Conservation (phyloP, 2,329 filamentous ascomycete genomes). For the Magnaporthiopsis incrustans region DNA sequence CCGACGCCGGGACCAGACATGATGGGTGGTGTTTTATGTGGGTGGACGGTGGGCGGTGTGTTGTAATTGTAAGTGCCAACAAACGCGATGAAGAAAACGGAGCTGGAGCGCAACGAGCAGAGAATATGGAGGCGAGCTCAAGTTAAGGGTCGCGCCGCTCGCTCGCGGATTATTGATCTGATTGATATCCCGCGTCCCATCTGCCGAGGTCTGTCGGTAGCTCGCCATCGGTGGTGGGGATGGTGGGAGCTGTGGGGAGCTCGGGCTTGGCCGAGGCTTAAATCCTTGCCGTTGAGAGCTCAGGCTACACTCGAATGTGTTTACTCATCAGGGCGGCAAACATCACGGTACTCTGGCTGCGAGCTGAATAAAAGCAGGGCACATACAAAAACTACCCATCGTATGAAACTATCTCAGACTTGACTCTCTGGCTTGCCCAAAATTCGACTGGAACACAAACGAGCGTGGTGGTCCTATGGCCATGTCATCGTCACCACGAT, state of each 20-base stretch:
- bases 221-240: background rate
- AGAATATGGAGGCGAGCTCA: background rate
- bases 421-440: background rate
- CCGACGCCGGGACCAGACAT: slow-evolving; percentile 53
- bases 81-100: slow-evolving; percentile 2
- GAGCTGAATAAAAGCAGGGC: background rate
- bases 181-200: background rate
- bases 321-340: background rate
- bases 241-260: background rate
- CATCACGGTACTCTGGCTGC: background rate
- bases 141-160: background rate
- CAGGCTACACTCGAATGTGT: background rate
- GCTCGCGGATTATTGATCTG: background rate
- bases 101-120: background rate
- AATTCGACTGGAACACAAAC: background rate
- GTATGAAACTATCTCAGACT: background rate
- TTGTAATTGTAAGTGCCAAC: background rate
- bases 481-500: background rate
- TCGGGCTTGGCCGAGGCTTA: background rate
- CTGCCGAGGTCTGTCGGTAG: background rate
- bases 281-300: background rate
- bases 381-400: background rate
- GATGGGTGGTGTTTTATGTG: slow-evolving; percentile 11
- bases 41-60: background rate
- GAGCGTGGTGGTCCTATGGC: background rate